These are phyloP conservation scores for Davidsoniella virescens DNA, from an alignment of 2,329 filamentous ascomycete species.

Conservation along the genomic window DNA sequence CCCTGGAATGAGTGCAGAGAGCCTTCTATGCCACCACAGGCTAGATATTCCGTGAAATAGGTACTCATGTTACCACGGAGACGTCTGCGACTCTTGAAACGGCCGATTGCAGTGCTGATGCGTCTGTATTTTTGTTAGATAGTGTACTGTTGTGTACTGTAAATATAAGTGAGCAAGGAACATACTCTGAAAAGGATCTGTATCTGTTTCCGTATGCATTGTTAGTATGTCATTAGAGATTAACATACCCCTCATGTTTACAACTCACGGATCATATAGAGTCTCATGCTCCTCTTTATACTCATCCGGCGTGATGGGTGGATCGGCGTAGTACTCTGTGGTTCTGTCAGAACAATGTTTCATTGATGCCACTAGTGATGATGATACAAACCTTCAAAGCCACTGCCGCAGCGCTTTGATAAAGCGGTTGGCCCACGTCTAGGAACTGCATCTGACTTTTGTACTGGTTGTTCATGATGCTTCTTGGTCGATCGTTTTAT, in stretches of 20 bases:
- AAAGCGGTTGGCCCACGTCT: slow-evolving; percentile 5
- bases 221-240: background rate
- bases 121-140: slow-evolving; percentile 4
- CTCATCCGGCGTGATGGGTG: slow-evolving; percentile 57
- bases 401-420: slow-evolving; percentile 34
- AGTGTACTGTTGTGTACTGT: no score
- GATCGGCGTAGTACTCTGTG: slow-evolving; percentile 59
- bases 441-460: background rate
- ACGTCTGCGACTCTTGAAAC: slow-evolving; percentile 43
- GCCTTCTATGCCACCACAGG: slow-evolving; percentile 64
- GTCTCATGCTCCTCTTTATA: slow-evolving; percentile 43
- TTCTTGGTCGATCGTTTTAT: background rate
- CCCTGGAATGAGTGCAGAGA: slow-evolving; percentile 41
- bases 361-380: background rate
- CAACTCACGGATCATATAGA: slow-evolving; percentile 48
- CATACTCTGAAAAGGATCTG: slow-evolving; percentile 40
- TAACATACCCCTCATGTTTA: no score
- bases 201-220: slow-evolving; percentile 21
- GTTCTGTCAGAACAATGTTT: background rate
- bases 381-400: slow-evolving; percentile 46
- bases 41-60: slow-evolving; percentile 66
- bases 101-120: slow-evolving; percentile 4
- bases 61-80: slow-evolving; percentile 44
- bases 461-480: background rate
- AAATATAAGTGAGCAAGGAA: background rate